phyloP scores from a whole-genome alignment of 176 grass and related monocot species.

The Triticum aestivum region DNA sequence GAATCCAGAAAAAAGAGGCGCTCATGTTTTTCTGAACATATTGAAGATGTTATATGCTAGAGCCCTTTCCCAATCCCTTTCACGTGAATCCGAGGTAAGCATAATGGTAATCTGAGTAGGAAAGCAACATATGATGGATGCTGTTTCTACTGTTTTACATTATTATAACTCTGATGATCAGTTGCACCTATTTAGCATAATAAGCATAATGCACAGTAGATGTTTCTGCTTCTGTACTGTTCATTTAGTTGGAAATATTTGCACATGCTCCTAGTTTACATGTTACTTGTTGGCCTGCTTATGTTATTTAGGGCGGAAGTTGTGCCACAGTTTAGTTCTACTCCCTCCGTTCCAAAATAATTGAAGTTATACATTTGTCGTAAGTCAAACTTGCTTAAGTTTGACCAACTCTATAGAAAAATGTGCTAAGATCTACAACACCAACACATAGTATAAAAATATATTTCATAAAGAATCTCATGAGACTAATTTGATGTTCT shows the following conservation, averaged over 20 bases:
- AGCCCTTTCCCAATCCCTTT: conserved; percentile 58
- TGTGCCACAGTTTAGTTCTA: neutral
- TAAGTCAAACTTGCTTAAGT: too few relatives aligned
- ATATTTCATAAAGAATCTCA: too few relatives aligned
- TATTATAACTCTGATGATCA: conserved; percentile 3
- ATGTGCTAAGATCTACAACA: too few relatives aligned
- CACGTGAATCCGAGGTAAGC: conserved; percentile 81
- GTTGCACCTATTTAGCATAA: neutral
- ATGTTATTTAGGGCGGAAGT: neutral
- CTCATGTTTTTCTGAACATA: conserved; percentile 47
- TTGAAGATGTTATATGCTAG: conserved; percentile 57
- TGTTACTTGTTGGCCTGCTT: neutral
- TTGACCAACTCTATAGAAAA: too few relatives aligned
- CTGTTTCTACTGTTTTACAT: conserved; percentile 7
- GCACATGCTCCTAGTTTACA: neutral
- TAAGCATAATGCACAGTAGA: conserved; percentile 21
- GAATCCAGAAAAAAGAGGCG: conserved; percentile 25
- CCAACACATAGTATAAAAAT: too few relatives aligned
- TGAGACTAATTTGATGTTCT: too few relatives aligned
- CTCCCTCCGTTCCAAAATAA: too few relatives aligned
- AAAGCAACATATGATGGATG: conserved; percentile 8
- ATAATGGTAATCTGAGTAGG: conserved; percentile 14
- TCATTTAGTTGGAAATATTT: conserved; percentile 17
- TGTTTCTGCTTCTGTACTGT: conserved; percentile 1
- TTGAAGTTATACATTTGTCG: too few relatives aligned